Evolutionary conservation across 2,329 filamentous ascomycete species (phyloP).

Genomic region (Fusarium decemcellulare): DNA sequence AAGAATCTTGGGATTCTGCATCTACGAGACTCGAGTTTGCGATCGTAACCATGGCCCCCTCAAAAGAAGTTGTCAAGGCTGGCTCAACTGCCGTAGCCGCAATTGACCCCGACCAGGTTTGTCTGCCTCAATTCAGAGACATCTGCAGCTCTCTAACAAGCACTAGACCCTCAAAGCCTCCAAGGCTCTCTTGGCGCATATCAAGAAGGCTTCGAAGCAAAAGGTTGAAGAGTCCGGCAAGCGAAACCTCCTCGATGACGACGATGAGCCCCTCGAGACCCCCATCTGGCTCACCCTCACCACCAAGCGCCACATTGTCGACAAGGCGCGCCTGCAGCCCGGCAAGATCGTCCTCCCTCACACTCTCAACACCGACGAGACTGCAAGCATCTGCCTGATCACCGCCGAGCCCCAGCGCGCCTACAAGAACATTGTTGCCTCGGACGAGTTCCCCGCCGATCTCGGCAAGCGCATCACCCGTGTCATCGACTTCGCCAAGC

Average conservation of each 20-base stretch:
- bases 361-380: constrained; percentile 76
- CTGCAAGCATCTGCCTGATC: constrained; percentile 86
- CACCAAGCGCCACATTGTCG: constrained; percentile 76
- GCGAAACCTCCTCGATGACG: constrained; percentile 69
- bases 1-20: constrained; percentile 19
- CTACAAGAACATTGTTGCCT: constrained; percentile 90
- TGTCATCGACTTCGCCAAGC: constrained; percentile 86
- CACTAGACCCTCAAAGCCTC: constrained; percentile 72
- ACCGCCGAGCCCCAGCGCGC: constrained; percentile 84
- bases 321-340: constrained; percentile 86
- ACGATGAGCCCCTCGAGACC: constrained; percentile 59
- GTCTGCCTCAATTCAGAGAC: constrained; percentile 10
- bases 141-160: constrained; percentile 21
- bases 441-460: constrained; percentile 77
- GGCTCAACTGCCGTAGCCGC: constrained; percentile 50
- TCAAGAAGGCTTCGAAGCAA: constrained; percentile 69
- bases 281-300: constrained; percentile 75
- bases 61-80: constrained; percentile 55
- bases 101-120: constrained; percentile 60
- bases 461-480: constrained; percentile 78
- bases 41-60: constrained; percentile 56
- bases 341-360: constrained; percentile 86
- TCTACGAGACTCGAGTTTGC: constrained; percentile 5
- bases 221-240: constrained; percentile 63
- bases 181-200: constrained; percentile 73